These are phyloP conservation scores for Alternaria sp. DNA, from an alignment of 2,329 filamentous ascomycete genomes.

Conservation along the genomic window DNA sequence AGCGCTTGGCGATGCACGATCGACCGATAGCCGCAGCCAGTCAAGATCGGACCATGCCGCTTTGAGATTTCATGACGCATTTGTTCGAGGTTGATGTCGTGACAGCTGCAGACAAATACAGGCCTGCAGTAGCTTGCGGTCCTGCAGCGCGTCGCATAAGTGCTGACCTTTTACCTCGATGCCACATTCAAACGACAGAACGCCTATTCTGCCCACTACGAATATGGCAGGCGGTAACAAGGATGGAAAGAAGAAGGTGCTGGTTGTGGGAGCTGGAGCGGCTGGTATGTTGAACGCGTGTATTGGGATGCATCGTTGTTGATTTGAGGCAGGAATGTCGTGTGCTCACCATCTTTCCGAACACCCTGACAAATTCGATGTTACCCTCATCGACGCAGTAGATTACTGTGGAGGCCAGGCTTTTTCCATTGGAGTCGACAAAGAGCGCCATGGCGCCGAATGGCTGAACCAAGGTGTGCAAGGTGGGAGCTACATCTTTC, in stretches of 20 bases:
- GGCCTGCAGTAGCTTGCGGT: not conserved
- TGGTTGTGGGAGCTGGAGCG: conserved; percentile 50
- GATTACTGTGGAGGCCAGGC: conserved; percentile 67
- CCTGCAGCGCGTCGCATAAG: not conserved
- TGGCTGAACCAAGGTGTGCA: conserved; percentile 70
- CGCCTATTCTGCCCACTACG: conserved; percentile 39
- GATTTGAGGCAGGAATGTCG: conserved; percentile 57
- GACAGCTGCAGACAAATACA: conserved; percentile 23
- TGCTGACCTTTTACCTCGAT: conserved; percentile 15
- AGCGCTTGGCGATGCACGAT: conserved; percentile 11
- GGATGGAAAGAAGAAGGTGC: conserved; percentile 44
- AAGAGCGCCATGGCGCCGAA: conserved; percentile 61
- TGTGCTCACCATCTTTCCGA: conserved; percentile 71
- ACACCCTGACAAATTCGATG: conserved; percentile 68
- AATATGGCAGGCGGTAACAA: conserved; percentile 40
- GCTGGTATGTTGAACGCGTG: conserved; percentile 36
- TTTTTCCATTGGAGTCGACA: conserved; percentile 63
- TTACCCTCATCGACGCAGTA: conserved; percentile 53
- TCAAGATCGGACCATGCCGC: conserved; percentile 26
- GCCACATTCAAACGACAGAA: conserved; percentile 29
- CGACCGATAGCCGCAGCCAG: conserved; percentile 9
- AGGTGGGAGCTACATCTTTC: conserved; percentile 69
- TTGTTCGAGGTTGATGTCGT: conserved; percentile 21
- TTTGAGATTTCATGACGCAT: conserved; percentile 43
- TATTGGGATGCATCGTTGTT: not conserved